These are phyloP conservation scores for Salicornia ramosissima DNA, from an alignment of 148 eudicot genomes.

Conservation along the genomic window DNA sequence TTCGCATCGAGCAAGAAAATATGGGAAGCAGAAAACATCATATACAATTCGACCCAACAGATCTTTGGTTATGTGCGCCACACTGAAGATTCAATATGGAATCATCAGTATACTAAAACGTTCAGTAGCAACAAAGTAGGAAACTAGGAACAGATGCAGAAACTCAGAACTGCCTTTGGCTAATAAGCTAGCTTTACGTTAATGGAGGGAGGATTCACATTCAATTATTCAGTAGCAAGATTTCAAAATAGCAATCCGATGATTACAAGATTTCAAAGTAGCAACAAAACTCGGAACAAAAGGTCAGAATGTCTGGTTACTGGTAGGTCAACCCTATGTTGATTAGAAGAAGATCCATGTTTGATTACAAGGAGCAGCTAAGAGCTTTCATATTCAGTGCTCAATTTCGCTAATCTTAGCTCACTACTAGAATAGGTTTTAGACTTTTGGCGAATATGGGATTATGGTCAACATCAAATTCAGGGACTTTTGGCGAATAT, in stretches of 20 bases:
- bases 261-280: too few species aligned
- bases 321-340: too few species aligned
- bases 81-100: not conserved
- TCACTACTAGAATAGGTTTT: too few species aligned
- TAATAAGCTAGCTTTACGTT: not conserved
- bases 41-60: not conserved
- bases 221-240: not conserved
- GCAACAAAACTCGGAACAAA: too few species aligned
- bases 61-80: not conserved
- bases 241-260: too few species aligned
- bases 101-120: not conserved
- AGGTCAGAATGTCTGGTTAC: too few species aligned
- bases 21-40: not conserved
- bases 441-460: too few species aligned
- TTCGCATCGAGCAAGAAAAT: not conserved
- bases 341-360: too few species aligned
- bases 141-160: not conserved
- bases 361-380: too few species aligned
- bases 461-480: too few species aligned
- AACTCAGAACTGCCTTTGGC: not conserved
- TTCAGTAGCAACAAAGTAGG: not conserved
- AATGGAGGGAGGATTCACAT: not conserved
- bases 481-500: constrained; percentile 14
- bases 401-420: too few species aligned
- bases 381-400: too few species aligned